phyloP scores from a whole-genome alignment of 176 grass and related monocot species.

The Carex pumila region DNA sequence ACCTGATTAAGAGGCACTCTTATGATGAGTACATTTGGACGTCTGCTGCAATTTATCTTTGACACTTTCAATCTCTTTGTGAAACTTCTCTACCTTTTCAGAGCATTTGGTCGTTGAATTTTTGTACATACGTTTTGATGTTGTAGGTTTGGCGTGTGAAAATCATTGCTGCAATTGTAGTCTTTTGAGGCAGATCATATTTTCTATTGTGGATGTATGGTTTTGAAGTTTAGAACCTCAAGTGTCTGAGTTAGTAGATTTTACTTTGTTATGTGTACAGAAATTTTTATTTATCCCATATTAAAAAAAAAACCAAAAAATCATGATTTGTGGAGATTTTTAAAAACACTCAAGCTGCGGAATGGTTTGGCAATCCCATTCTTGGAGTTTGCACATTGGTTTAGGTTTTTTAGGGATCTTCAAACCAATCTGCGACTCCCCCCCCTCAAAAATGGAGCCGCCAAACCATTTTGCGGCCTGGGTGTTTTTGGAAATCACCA shows the following conservation, averaged over 20 bases:
- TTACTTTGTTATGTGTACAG: not conserved
- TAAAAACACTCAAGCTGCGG: too few relatives aligned
- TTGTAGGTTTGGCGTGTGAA: not conserved
- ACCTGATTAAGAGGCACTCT: conserved; percentile 58
- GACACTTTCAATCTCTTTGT: conserved; percentile 63
- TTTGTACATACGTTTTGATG: not conserved
- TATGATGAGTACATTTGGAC: conserved; percentile 71
- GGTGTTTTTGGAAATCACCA: too few relatives aligned
- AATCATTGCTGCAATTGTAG: not conserved
- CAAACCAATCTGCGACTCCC: too few relatives aligned
- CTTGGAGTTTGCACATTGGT: too few relatives aligned
- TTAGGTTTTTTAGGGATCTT: too few relatives aligned
- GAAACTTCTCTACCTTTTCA: conserved; percentile 35
- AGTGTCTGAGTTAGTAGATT: not conserved
- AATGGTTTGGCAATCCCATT: too few relatives aligned
- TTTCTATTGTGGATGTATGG: not conserved
- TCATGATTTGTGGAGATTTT: too few relatives aligned
- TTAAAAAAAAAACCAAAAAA: too few relatives aligned
- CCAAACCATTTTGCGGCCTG: too few relatives aligned
- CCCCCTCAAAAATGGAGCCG: too few relatives aligned
- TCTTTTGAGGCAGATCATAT: not conserved
- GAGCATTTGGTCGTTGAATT: conserved; percentile 7
- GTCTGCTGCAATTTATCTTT: conserved; percentile 58
- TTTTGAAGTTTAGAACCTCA: not conserved
- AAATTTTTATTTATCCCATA: too few relatives aligned